Conservation (phyloP, 179 eudicot genomes). For the Sideroxylon spinosum region DNA sequence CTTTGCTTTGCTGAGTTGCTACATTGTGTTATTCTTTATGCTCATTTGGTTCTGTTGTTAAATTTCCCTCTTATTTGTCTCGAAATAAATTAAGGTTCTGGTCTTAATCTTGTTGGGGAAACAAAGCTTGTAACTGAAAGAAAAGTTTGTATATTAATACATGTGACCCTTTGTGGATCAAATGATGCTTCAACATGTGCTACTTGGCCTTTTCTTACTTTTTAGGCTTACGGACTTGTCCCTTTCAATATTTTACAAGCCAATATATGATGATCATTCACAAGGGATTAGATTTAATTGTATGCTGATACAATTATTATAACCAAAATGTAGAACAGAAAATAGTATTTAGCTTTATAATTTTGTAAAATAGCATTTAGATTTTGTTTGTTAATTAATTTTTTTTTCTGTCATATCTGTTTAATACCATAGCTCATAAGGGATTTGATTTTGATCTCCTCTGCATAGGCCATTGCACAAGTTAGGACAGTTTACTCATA, state of each 20-base stretch:
- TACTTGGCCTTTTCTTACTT: constrained; percentile 14
- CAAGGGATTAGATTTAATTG: background rate
- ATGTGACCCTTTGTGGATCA: constrained; percentile 3
- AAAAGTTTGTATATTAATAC: too few relatives aligned
- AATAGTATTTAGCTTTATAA: background rate
- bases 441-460: constrained; percentile 1
- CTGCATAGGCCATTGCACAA: constrained; percentile 84
- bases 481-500: constrained; percentile 94
- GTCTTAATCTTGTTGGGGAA: too few relatives aligned
- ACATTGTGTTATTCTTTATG: background rate
- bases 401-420: background rate
- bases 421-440: background rate
- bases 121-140: too few relatives aligned
- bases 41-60: background rate
- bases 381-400: background rate
- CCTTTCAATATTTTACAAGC: background rate
- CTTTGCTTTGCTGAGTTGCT: constrained; percentile 5
- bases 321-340: background rate
- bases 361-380: background rate
- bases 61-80: too few relatives aligned
- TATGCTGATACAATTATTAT: too few relatives aligned
- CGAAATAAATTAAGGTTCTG: background rate
- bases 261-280: background rate
- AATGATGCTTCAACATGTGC: constrained; percentile 16
- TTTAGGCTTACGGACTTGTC: background rate